These are phyloP conservation scores for Globisporangium radiosum DNA, from an alignment of 352 stramenopile species.

Conservation along the genomic window DNA sequence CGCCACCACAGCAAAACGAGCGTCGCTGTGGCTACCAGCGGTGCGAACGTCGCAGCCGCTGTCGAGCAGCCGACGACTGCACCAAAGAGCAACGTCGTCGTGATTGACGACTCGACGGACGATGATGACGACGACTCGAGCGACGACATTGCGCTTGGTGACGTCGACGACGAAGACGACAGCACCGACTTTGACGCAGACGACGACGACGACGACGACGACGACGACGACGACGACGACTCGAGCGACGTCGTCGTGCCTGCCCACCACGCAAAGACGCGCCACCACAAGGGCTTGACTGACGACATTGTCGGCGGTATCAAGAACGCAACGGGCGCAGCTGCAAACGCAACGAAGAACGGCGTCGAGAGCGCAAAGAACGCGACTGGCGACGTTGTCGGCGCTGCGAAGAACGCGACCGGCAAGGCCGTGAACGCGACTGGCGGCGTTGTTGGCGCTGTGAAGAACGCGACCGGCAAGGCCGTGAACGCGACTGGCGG, in stretches of 20 bases:
- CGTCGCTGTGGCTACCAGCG: no score
- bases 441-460: background rate
- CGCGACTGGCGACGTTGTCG: no score
- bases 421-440: background rate
- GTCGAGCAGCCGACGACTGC: no score
- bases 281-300: slow-evolving; percentile 9
- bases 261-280: slow-evolving; percentile 3
- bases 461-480: slow-evolving; percentile 1
- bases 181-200: no score
- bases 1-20: slow-evolving; percentile 7
- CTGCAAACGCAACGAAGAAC: background rate
- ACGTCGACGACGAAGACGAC: no score
- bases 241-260: no score
- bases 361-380: background rate
- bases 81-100: background rate
- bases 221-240: no score
- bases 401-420: background rate
- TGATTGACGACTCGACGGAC: background rate
- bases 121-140: no score
- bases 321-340: background rate
- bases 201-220: no score
- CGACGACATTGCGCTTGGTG: no score
- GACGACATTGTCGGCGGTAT: slow-evolving; percentile 7
- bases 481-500: slow-evolving; percentile 10
- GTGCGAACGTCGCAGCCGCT: no score